Evolutionary conservation across 73 alveolate species (phyloP).

Genomic region (Halteria grandinella): DNA sequence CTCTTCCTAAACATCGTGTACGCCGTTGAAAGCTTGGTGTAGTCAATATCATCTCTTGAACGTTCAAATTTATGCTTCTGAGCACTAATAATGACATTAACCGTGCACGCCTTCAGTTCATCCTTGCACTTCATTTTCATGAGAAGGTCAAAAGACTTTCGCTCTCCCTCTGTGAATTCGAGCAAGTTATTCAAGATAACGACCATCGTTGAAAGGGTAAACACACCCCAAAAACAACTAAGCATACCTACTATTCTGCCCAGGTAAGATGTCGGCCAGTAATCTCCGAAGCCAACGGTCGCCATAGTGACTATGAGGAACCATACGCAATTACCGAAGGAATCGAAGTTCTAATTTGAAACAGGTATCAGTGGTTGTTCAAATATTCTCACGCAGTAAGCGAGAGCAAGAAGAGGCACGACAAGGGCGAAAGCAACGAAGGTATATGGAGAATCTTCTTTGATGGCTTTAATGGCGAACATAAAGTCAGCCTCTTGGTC

Average conservation of each 20-base stretch:
- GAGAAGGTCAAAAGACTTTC: slow-evolving; percentile 55
- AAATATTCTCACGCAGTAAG: slow-evolving; percentile 70
- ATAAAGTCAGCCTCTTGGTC: slow-evolving; percentile 32
- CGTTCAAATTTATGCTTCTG: slow-evolving; percentile 34
- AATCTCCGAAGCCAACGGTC: slow-evolving; percentile 86
- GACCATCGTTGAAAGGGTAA: slow-evolving; percentile 65
- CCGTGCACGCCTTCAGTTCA: slow-evolving; percentile 60
- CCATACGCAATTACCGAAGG: slow-evolving; percentile 71
- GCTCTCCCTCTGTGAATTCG: slow-evolving; percentile 50
- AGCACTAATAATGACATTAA: slow-evolving; percentile 44
- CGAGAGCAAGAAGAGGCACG: slow-evolving; percentile 34
- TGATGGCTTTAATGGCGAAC: slow-evolving; percentile 18
- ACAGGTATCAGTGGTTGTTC: slow-evolving; percentile 67
- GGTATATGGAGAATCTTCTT: slow-evolving; percentile 20
- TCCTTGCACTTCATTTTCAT: slow-evolving; percentile 56
- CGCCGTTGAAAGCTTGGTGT: background rate
- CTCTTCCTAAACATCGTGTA: slow-evolving; percentile 34
- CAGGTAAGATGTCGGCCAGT: slow-evolving; percentile 68
- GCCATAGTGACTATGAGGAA: slow-evolving; percentile 74
- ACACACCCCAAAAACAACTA: slow-evolving; percentile 77
- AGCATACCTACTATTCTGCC: slow-evolving; percentile 72
- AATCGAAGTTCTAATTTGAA: slow-evolving; percentile 58
- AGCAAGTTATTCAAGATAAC: slow-evolving; percentile 64
- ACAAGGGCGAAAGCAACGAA: slow-evolving; percentile 17
- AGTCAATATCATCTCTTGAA: slow-evolving; percentile 35